Conservation (phyloP, 2,329 filamentous ascomycete species). For the Clarireedia paspali region DNA sequence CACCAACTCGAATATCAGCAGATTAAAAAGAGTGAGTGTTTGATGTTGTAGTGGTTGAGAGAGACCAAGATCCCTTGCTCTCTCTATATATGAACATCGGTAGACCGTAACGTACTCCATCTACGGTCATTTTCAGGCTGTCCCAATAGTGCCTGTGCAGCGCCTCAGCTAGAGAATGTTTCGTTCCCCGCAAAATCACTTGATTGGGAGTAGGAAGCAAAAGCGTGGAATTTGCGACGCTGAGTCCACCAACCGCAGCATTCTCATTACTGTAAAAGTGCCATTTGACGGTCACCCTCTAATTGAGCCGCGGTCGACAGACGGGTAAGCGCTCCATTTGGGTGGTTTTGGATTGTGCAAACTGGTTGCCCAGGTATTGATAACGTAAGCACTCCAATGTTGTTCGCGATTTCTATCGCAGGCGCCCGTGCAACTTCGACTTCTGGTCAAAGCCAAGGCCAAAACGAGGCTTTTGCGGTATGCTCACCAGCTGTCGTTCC, state of each 20-base stretch:
- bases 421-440: background rate
- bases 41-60: background rate
- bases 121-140: too few relatives aligned
- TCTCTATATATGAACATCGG: constrained; percentile 1
- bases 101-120: background rate
- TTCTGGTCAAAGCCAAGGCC: background rate
- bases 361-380: background rate
- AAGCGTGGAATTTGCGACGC: background rate
- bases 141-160: too few relatives aligned
- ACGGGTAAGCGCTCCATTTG: constrained; percentile 1
- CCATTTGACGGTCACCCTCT: background rate
- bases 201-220: background rate
- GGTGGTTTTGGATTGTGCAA: background rate
- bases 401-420: background rate
- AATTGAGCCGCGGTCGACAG: background rate
- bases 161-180: too few relatives aligned
- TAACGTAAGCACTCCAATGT: constrained; percentile 1
- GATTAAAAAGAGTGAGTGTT: background rate
- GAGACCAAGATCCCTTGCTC: background rate
- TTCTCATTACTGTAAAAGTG: background rate
- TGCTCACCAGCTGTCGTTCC: background rate
- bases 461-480: background rate
- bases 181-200: background rate
- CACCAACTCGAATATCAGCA: background rate
- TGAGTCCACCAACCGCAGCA: background rate